Base-by-base conservation (phyloP, 2,329 filamentous ascomycete genomes). In the Purpureocillium lavendulum region DNA sequence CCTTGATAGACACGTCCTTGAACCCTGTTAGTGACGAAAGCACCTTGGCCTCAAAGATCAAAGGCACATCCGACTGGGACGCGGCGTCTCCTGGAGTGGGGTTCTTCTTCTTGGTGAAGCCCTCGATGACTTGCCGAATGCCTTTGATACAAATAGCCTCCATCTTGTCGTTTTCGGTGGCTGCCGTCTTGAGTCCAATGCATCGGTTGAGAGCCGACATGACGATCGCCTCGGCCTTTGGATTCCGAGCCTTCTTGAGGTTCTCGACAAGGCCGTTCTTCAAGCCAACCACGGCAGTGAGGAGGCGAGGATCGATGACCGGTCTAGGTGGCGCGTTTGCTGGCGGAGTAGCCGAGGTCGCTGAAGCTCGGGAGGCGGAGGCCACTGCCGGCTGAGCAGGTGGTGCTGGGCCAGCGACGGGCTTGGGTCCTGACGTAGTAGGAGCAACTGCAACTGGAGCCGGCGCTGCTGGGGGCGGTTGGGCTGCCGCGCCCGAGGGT, bases 181-280 rank as follows among this genome's bases (percentile, higher is more conserved):
- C 60, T 32, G 61, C 58, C 17, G 60, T 60, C 44, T 71, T 65
- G 35, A 75, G 60, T 0, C 69, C 69, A 9, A 74, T 54, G 33
- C 65, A 69, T 18, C 70, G 69, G 45, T 73, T 73, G 44, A 75
- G 57, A 11, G 71, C 71, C 7, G 69, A 72, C 62, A 73, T 70
- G 43, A 72, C 67, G 17, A 73, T 65, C 17, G 63, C 66, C 41
- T 71, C 64, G 13, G 67, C 59, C 40, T 64, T 60, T 18, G 64
- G 61, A 11, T 60, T 59, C 12, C 61, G 58, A 1, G 64, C 62
- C 44, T 64, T 66, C 36, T 60, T 60, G 32, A 73, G 58, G 40
- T 69, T 69, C 38, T 65, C 60, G 10, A 67, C 59, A 13, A 74
- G 57, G 9, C 69, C 66, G 10, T 65, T 63, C 48, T 69, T 70